Conservation (phyloP, 1,139 yeast species). For the Dujonia santamariae region DNA sequence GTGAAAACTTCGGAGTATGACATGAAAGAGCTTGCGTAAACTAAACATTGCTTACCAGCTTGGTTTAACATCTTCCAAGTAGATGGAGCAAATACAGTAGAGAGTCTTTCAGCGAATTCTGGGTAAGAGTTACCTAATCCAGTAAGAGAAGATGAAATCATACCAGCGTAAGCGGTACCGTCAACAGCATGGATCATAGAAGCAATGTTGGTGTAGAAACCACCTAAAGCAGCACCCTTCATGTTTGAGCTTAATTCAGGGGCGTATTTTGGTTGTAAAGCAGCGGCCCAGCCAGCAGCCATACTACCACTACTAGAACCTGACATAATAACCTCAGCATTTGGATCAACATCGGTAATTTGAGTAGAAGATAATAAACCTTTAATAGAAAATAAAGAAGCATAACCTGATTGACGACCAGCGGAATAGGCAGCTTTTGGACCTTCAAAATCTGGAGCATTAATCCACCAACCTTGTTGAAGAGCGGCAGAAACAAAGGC, state of each 20-base stretch:
- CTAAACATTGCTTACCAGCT: conserved; percentile 2
- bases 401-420: conserved; percentile 19
- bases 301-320: conserved; percentile 24
- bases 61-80: background rate
- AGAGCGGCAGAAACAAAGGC: conserved; percentile 11
- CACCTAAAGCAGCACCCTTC: conserved; percentile 32
- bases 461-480: conserved; percentile 19
- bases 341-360: conserved; percentile 15
- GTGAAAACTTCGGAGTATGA: conserved; percentile 1
- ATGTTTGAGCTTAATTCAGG: conserved; percentile 23
- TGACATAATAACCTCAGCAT: conserved; percentile 17
- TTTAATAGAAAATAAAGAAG: conserved; percentile 17
- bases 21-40: background rate
- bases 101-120: conserved; percentile 1
- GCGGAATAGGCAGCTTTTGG: conserved; percentile 17
- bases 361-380: conserved; percentile 15
- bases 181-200: conserved; percentile 24
- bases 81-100: background rate
- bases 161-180: conserved; percentile 24
- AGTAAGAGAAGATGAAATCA: conserved; percentile 22
- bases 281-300: conserved; percentile 21
- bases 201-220: conserved; percentile 24
- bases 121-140: conserved; percentile 29
- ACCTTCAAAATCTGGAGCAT: conserved; percentile 22
- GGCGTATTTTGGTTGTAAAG: conserved; percentile 26